A percentile compares a stretch with the other conserved stretches of the same genome.
phyloP scores from a whole-genome alignment of 441 rosid genomes.

The Jatropha multifida region DNA sequence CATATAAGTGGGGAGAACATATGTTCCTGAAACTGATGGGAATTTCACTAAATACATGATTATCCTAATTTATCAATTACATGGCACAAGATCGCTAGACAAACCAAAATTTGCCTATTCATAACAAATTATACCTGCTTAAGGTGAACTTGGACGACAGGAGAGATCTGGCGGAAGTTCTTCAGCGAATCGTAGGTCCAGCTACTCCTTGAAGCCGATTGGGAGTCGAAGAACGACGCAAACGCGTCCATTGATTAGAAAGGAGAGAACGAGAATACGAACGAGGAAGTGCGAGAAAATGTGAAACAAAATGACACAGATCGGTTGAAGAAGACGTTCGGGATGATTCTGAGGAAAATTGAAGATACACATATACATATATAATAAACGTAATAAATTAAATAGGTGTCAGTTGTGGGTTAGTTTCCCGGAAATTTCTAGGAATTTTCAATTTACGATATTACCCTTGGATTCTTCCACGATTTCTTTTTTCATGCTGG shows the following conservation, averaged over 20 bases:
- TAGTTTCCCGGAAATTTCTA: conserved; percentile 12
- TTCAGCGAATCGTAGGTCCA: conserved; percentile 47
- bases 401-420: neutral
- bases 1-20: no score
- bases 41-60: neutral
- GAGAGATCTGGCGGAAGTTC: conserved; percentile 59
- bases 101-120: neutral
- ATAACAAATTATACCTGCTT: conserved; percentile 30
- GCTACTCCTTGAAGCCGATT: conserved; percentile 25
- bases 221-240: conserved; percentile 48
- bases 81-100: neutral
- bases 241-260: conserved; percentile 48
- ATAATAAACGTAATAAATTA: neutral
- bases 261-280: neutral
- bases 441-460: neutral
- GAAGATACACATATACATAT: no score
- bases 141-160: conserved; percentile 53
- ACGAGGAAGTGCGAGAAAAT: neutral
- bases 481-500: neutral
- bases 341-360: neutral
- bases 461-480: neutral
- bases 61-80: neutral
- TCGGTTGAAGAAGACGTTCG: neutral
- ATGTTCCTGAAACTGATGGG: neutral
- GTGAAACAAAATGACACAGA: neutral